Conservation (phyloP, 805 yeast genomes). For the Metschnikowia proteae region DNA sequence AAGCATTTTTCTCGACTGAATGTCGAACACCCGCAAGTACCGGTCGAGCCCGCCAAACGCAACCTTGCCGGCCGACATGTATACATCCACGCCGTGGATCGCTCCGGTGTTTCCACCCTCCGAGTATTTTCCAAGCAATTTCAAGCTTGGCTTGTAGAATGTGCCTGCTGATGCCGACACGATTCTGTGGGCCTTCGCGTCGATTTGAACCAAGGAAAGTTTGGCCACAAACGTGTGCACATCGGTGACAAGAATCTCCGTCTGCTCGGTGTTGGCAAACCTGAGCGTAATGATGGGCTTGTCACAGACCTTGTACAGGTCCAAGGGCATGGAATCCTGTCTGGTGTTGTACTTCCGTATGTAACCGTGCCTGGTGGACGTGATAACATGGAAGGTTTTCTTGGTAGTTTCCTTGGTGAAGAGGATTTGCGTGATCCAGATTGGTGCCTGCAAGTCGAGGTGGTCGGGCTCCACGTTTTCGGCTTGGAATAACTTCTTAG, state of each 20-base stretch:
- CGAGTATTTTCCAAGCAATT: conserved; percentile 58
- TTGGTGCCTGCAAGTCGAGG: conserved; percentile 75
- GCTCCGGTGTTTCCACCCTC: conserved; percentile 58
- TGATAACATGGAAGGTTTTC: conserved; percentile 48
- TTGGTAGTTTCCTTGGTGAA: conserved; percentile 38
- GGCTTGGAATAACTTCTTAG: conserved; percentile 54
- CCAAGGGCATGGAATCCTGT: conserved; percentile 64
- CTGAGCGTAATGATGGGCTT: conserved; percentile 48
- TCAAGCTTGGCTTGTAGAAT: conserved; percentile 44
- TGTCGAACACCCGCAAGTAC: conserved; percentile 73
- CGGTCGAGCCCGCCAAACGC: conserved; percentile 86
- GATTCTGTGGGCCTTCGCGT: conserved; percentile 32
- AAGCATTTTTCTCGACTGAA: conserved; percentile 51
- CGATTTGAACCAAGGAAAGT: conserved; percentile 38
- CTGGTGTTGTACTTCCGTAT: conserved; percentile 68
- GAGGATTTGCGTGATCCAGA: conserved; percentile 64
- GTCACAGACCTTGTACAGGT: conserved; percentile 51
- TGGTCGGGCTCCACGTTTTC: conserved; percentile 80
- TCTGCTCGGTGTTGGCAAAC: conserved; percentile 31
- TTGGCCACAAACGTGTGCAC: conserved; percentile 61
- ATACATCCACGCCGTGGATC: conserved; percentile 61
- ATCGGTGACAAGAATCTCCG: conserved; percentile 62
- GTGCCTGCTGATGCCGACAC: conserved; percentile 46
- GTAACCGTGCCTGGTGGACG: conserved; percentile 74
- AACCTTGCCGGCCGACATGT: conserved; percentile 40